These are phyloP conservation scores for Helotiales sp. DNA, from an alignment of 2,329 filamentous ascomycete species.

Conservation along the genomic window DNA sequence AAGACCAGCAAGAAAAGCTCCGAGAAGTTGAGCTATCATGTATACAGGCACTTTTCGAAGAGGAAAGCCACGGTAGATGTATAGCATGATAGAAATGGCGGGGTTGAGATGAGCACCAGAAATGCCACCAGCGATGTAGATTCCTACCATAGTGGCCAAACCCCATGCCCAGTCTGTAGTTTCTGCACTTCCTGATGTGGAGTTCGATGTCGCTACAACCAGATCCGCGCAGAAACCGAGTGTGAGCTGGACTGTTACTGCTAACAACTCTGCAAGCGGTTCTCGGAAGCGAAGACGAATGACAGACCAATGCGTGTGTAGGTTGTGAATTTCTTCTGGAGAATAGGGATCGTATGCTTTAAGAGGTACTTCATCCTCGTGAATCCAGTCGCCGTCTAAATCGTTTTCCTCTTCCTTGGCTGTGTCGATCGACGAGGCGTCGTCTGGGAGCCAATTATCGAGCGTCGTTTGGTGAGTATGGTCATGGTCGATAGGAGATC, in stretches of 20 bases:
- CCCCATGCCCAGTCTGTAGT: conserved; percentile 51
- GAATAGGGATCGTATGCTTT: conserved; percentile 24
- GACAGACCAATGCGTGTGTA: conserved; percentile 42
- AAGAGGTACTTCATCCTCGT: conserved; percentile 21
- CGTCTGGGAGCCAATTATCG: conserved; percentile 19
- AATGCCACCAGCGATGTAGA: conserved; percentile 48
- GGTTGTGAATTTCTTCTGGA: conserved; percentile 31
- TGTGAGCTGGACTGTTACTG: conserved; percentile 42
- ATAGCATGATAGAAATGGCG: conserved; percentile 44
- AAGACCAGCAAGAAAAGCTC: conserved; percentile 49
- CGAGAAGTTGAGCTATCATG: conserved; percentile 51
- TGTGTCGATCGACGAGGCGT: conserved; percentile 22
- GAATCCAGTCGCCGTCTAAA: conserved; percentile 21
- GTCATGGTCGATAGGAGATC: neutral
- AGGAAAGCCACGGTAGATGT: conserved; percentile 53
- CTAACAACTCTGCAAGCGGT: conserved; percentile 53
- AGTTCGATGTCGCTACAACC: conserved; percentile 35
- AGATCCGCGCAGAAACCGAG: conserved; percentile 50
- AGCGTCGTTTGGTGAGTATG: neutral
- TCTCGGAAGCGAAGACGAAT: conserved; percentile 48
- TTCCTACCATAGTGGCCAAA: conserved; percentile 51
- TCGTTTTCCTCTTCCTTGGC: conserved; percentile 19
- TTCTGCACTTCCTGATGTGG: conserved; percentile 41
- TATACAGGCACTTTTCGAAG: conserved; percentile 51
- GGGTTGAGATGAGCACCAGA: conserved; percentile 49